A percentile compares a stretch with the other conserved stretches of the same genome.
phyloP scores from a whole-genome alignment of 768 basidiomycete genomes.

The Mycena pura region DNA sequence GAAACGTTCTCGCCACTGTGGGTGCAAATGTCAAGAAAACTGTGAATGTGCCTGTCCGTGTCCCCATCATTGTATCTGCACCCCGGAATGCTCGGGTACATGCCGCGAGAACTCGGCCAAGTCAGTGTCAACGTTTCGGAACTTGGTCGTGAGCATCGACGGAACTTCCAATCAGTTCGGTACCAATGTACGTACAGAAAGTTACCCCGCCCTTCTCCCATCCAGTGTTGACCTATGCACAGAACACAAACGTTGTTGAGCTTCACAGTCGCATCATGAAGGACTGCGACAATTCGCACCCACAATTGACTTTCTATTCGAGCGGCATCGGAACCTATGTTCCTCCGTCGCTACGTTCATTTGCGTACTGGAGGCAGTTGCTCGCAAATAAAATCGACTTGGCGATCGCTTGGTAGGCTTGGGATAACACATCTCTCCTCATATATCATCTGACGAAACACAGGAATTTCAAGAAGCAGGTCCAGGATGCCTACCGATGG shows the following conservation, averaged over 20 bases:
- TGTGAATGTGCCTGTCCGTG: not conserved
- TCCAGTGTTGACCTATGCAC: too few species aligned
- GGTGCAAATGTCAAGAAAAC: not conserved
- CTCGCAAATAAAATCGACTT: not conserved
- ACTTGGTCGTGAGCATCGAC: not conserved
- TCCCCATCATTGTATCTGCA: not conserved
- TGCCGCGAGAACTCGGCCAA: not conserved
- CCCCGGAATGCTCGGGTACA: not conserved
- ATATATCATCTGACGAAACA: not conserved
- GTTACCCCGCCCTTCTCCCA: too few species aligned
- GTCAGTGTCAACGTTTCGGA: not conserved
- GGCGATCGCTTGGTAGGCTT: conserved; percentile 2
- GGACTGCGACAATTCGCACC: not conserved
- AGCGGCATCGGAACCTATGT: conserved; percentile 12
- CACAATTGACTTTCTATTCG: not conserved
- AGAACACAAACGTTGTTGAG: too few species aligned
- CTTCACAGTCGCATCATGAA: too few species aligned
- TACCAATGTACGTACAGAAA: too few species aligned
- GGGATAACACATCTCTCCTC: not conserved
- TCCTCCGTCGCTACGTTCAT: not conserved
- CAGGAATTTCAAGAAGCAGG: conserved; percentile 2
- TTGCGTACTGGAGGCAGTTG: not conserved
- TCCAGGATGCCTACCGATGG: not conserved
- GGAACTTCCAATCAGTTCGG: not conserved
- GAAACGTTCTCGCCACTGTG: not conserved